Percentiles rank a stretch among this genome's conserved stretches.
phyloP scores from a whole-genome alignment of 306 rosid species.

The Astragalus glycyphyllos region DNA sequence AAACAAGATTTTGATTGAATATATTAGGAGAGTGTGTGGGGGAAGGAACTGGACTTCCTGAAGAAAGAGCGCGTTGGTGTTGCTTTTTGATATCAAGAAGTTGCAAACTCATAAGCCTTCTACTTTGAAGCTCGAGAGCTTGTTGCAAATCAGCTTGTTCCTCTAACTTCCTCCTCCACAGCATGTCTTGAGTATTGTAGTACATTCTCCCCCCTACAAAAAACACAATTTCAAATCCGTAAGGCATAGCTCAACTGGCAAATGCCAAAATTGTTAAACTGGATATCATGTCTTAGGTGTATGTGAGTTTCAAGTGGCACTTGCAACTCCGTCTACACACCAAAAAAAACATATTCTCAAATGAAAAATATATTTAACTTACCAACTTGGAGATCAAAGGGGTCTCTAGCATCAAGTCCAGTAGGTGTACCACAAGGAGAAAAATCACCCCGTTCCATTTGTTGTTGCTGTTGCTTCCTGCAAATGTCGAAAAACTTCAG shows the following conservation, averaged over 20 bases:
- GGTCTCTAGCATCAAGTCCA: constrained; percentile 82
- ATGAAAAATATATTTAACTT: constrained; percentile 16
- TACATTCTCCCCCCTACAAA: constrained; percentile 79
- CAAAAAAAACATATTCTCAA: not conserved
- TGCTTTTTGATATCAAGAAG: constrained; percentile 89
- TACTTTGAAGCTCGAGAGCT: constrained; percentile 81
- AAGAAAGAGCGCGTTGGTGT: constrained; percentile 67
- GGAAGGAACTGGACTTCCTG: constrained; percentile 78
- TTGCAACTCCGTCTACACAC: too few species aligned
- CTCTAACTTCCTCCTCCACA: constrained; percentile 86
- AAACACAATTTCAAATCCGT: too few species aligned
- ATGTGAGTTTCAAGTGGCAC: too few species aligned
- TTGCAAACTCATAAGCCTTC: constrained; percentile 81
- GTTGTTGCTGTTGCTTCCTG: constrained; percentile 80
- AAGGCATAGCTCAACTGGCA: too few species aligned
- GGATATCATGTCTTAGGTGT: too few species aligned
- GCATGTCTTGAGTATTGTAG: constrained; percentile 78
- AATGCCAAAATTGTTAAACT: too few species aligned
- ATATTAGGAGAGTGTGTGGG: constrained; percentile 72
- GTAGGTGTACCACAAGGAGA: constrained; percentile 96
- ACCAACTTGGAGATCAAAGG: constrained; percentile 88
- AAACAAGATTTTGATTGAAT: constrained; percentile 57
- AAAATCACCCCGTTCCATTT: constrained; percentile 84
- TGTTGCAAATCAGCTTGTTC: constrained; percentile 91
- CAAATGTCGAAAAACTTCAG: constrained; percentile 33